phyloP scores from a whole-genome alignment of 1,284 basidiomycete genomes.

The Ceratobasidium sp. region DNA sequence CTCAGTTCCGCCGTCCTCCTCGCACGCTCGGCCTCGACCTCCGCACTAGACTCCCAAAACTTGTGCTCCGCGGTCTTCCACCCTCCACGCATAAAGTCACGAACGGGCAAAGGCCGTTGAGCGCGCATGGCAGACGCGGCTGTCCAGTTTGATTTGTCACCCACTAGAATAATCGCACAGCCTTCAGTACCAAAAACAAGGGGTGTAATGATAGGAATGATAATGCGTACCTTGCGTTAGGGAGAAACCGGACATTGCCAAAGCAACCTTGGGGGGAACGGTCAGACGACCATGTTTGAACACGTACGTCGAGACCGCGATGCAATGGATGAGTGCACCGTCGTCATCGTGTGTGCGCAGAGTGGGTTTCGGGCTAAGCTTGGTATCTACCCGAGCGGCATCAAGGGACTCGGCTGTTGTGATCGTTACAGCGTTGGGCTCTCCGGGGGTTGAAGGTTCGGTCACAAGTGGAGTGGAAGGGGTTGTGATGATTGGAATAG shows the following conservation, averaged over 20 bases:
- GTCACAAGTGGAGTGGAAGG: conserved; percentile 25
- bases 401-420: neutral
- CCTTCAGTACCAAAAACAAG: neutral
- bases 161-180: neutral
- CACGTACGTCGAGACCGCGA: conserved; percentile 76
- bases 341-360: conserved; percentile 50
- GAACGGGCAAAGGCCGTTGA: conserved; percentile 32
- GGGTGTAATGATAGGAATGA: neutral
- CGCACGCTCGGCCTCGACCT: conserved; percentile 46
- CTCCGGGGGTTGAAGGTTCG: conserved; percentile 23
- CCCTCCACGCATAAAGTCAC: conserved; percentile 47
- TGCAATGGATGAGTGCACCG: conserved; percentile 71
- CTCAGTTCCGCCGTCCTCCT: conserved; percentile 28
- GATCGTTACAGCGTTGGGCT: neutral
- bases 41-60: conserved; percentile 34
- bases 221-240: conserved; percentile 23
- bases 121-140: conserved; percentile 3
- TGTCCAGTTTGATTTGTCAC: conserved; percentile 17
- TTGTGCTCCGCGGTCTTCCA: conserved; percentile 46
- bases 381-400: conserved; percentile 28
- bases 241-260: conserved; percentile 57
- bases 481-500: conserved; percentile 17
- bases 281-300: conserved; percentile 83
- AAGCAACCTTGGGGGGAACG: conserved; percentile 69
- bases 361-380: conserved; percentile 3